A percentile compares a stretch with the other conserved stretches of the same genome.
These are phyloP conservation scores for Castanea crenata DNA, from an alignment of 306 rosid species.

Conservation along the genomic window DNA sequence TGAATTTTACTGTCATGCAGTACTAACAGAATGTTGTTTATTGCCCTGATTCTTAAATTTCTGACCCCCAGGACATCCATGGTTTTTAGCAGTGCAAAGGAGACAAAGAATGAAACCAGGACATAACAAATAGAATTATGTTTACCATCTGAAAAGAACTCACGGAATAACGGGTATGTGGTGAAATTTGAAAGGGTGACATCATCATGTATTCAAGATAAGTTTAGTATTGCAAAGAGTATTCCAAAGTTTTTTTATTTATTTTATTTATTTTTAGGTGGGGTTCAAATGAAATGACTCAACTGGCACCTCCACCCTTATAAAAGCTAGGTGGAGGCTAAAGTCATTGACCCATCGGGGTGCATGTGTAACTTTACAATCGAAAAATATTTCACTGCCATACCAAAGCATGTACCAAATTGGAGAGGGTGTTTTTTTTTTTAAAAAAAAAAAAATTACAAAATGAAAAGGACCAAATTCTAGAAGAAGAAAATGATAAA, in stretches of 20 bases:
- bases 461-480: constrained; percentile 1
- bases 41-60: background rate
- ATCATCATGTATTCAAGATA: background rate
- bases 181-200: no score
- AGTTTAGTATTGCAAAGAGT: background rate
- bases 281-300: background rate
- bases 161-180: background rate
- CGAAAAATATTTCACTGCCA: background rate
- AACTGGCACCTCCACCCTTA: no score
- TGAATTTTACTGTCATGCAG: background rate
- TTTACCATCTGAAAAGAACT: background rate
- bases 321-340: no score
- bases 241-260: background rate
- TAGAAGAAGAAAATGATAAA: constrained; percentile 3
- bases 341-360: no score
- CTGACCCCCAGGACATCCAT: background rate
- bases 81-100: background rate
- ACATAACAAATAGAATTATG: background rate
- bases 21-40: background rate
- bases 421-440: no score
- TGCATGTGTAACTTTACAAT: no score
- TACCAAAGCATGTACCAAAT: background rate
- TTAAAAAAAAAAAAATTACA: background rate
- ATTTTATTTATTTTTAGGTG: no score
- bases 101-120: background rate